Base-by-base conservation (phyloP, 2,329 filamentous ascomycete genomes). In the Curvularia lunata region DNA sequence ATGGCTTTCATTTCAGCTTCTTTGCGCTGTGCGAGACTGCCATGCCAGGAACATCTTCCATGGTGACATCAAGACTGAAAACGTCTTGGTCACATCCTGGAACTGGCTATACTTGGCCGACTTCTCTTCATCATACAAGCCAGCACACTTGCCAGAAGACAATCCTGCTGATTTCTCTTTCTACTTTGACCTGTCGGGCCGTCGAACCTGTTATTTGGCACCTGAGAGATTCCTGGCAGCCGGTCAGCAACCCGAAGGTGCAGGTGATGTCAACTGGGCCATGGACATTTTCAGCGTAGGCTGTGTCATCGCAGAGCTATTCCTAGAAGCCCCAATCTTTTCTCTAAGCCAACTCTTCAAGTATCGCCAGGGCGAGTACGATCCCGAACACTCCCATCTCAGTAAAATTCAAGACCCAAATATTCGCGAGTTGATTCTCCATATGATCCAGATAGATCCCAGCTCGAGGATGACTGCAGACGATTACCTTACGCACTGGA, bases 51-150 rank as follows among this genome's bases (percentile, higher is more conserved):
- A 96, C 69, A 84, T 99, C 50, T 98, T 93, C 75, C 95, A 99
- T 74, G 96, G 95, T 56, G 96, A 99, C 73, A 98, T 99, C 81
- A 99, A 99, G 82, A 95, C 94, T 1, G 94, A 99, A 77, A 99
- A 99, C 70, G 87, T 96, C 34, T 82, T 99, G 47, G 94, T 99
- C 49, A 99, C 95, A 0, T 98, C 95, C 6, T 99, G 95, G 95
- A 97, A 98, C 79, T 99, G 96, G 95, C 84, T 99, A 2, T 99
- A 98, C 75, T 84, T 99, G 37, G 89, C 93, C n/a, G 95, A 99
- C 76, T 99, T 98, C 75, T 97, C 94, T 4, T 92, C 94, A 0
- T 89, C 91, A 0, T 98, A 96, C 81, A 99, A 99, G 73, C 95
- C 93, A 10, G 91, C 93, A 5, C 91, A 92, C 76, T 82, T 99